Base-by-base conservation (phyloP, 192 early-diverging fungal species). In the Coemansia sp. region DNA sequence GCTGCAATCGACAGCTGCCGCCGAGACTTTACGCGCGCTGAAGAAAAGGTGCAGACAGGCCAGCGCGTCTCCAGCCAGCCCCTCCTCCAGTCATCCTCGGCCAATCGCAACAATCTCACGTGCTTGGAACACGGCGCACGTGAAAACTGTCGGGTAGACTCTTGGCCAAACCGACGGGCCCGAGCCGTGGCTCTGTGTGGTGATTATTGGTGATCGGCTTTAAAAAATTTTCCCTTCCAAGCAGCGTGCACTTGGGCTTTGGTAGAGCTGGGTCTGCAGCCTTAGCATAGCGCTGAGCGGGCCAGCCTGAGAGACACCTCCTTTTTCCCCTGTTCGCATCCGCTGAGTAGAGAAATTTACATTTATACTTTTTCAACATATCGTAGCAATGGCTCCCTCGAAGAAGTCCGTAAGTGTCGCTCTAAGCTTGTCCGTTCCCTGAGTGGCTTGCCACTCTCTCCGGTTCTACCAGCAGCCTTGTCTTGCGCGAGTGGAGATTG, bases 361-460 rank as follows among this genome's bases (percentile, higher is more conserved):
- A 43, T 63, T 65, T 61, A 46, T 53, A 60, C 63, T 48, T 56
- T 56, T 33, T 57, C 57, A 60, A 63, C 66, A 68, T 58, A 63
- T 57, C 56, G 38, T 39, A 72, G 68, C 63, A 80, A 80, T 80
- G 77, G 77, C 77, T 34, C 77, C 77, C 67, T 71, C 72, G 65
- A 80, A 80, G 77, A 80, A 80, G 65, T 57, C 64, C 54, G 77
- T 80, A 77, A 77, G 75, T 72, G 70, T 64, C 62, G 11, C 32
- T 29, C 17, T 58, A 22, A 54, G 29, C 52, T 32, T 18, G 35
- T 48, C 21, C 29, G 40, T 34, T 12, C 26, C 11, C 55, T 39
- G 21, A 24, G 32, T 14, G n/a, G n/a, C n/a, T n/a, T n/a, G 52
- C 52, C 33, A 26, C 9, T 24, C 24, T 27, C 46, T 50, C 46